These are phyloP conservation scores for Chrysopogon serrulatus DNA, from an alignment of 176 grass and related monocot species.

Conservation along the genomic window DNA sequence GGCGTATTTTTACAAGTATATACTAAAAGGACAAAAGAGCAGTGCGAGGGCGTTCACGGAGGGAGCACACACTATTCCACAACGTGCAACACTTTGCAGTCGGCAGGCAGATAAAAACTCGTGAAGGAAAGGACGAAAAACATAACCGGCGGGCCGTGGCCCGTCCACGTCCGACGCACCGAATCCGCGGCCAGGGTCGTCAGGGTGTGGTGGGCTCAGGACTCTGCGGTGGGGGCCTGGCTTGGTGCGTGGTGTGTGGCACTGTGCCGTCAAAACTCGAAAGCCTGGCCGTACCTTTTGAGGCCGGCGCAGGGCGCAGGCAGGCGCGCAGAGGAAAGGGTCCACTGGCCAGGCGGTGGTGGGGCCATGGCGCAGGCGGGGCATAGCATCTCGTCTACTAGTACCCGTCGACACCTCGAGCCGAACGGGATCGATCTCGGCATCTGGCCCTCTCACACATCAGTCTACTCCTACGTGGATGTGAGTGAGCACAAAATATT, in stretches of 20 bases:
- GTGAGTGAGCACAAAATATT: neutral
- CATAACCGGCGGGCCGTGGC: neutral
- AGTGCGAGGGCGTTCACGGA: no score
- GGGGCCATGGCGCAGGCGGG: no score
- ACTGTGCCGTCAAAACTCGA: neutral
- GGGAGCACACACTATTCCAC: no score
- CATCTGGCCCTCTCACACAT: no score
- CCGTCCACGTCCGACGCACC: neutral
- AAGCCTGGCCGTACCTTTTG: neutral
- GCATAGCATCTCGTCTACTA: neutral
- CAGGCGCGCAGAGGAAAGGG: neutral
- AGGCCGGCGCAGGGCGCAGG: neutral
- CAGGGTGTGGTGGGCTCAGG: neutral
- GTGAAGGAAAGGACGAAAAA: neutral
- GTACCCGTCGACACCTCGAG: neutral
- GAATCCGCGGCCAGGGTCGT: neutral
- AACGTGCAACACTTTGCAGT: no score
- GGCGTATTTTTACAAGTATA: no score
- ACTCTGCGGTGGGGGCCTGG: no score
- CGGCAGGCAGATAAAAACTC: neutral
- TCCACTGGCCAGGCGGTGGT: neutral
- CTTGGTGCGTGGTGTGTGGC: no score
- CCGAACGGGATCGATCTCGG: no score
- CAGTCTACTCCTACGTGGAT: neutral
- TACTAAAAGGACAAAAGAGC: no score